Evolutionary conservation across 345 rosid genomes (phyloP), one percentile per base, ranked within the genome.

Genomic region (Salix udensis): DNA sequence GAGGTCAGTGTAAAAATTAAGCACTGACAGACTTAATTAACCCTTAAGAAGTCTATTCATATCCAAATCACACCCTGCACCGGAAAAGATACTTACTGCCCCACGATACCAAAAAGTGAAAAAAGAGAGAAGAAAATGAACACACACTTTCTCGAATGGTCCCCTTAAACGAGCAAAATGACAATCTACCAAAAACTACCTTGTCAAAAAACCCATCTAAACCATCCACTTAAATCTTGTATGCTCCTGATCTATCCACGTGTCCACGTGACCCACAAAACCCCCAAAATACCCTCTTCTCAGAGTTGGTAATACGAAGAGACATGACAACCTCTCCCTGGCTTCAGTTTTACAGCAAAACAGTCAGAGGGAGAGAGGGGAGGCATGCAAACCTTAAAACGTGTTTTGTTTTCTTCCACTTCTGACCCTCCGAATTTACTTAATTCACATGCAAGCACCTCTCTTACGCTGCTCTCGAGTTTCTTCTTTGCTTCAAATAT

Each of bases 231-330:
- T 40, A 10, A 40, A 72, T 76, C 73, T 74, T 40, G 44, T 10
- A 72, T 42, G 37, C 3, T 0, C 6, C 0, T 0, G 21, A 60
- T 19, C 1, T 8, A 0, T 68, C 81, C 87, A 82, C 84, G 77
- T 79, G 78, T 11, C 23, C 28, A 65, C 3, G 26, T 71, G 72
- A 78, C 78, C 71, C 71, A 3, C 21, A 72, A 70, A 73, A 42
- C 24, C n/a, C 67, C 26, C 30, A 39, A 48, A 48, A 52, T 2
- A 2, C 60, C 62, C 62, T n/a, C 71, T 76, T 82, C 87, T 75
- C 84, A 68, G 77, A 85, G 92, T 89, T 88, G 91, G 98, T 87
- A 72, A 84, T 23, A 23, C 89, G 82, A 81, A 76, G 83, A 70
- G 83, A 72, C 88, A 76, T 64, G 64, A 50, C 72, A 77, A 52